A percentile compares a stretch with the other conserved stretches of the same genome.
Evolutionary conservation across 1,284 basidiomycete genomes (phyloP).

Genomic region (Trametes pubescens): DNA sequence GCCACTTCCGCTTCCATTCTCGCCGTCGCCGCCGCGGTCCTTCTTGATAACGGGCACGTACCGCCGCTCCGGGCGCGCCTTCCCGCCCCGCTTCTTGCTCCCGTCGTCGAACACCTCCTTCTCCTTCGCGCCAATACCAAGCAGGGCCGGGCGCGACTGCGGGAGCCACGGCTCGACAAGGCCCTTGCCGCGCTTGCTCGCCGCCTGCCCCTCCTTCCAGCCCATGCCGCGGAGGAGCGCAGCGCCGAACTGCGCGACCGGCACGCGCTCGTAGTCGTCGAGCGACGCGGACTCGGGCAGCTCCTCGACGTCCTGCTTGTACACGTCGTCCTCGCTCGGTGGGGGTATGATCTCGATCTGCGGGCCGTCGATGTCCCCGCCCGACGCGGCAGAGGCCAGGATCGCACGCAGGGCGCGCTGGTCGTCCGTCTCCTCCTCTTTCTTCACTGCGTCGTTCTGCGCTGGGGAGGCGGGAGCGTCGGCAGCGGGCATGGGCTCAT

Average conservation of each 20-base stretch:
- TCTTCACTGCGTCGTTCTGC: slow-evolving; percentile 38
- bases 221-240: slow-evolving; percentile 97
- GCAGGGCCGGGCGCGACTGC: slow-evolving; percentile 78
- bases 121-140: slow-evolving; percentile 94
- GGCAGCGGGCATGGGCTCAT: slow-evolving; percentile 22
- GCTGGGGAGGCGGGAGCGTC: slow-evolving; percentile 34
- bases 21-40: slow-evolving; percentile 49
- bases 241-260: slow-evolving; percentile 92
- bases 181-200: slow-evolving; percentile 58
- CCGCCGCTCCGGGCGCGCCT: slow-evolving; percentile 64
- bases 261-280: slow-evolving; percentile 91
- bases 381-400: slow-evolving; percentile 56
- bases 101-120: slow-evolving; percentile 73
- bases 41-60: slow-evolving; percentile 81
- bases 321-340: slow-evolving; percentile 79
- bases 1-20: slow-evolving; percentile 29
- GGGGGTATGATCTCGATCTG: slow-evolving; percentile 63
- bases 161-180: slow-evolving; percentile 84
- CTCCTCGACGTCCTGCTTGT: slow-evolving; percentile 79
- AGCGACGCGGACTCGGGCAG: slow-evolving; percentile 81
- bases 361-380: slow-evolving; percentile 48
- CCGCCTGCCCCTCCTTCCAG: slow-evolving; percentile 86
- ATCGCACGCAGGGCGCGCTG: slow-evolving; percentile 78
- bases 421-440: slow-evolving; percentile 70
- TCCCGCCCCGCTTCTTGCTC: slow-evolving; percentile 52